Evolutionary conservation across 208 protist species (phyloP), one percentile per base, ranked within the genome.

Genomic region (Leishmania major): DNA sequence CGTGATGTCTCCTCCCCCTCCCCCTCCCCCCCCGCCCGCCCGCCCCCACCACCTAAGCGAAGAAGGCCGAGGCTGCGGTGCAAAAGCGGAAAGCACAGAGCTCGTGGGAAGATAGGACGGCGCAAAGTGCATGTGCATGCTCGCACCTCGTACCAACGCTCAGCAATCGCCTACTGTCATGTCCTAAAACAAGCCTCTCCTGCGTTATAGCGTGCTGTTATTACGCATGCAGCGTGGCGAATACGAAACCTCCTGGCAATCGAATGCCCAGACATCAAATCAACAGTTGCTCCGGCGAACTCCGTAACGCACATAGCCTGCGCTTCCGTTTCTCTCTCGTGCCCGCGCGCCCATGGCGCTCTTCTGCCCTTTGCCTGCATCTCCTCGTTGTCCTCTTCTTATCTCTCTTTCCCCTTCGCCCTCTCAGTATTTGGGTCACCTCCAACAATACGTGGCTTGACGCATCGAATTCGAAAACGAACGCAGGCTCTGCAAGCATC

Each of bases 321-420:
- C 59, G 80, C 73, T 67, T 43, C 75, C 69, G 15, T 35, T 60
- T 78, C 15, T 40, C 31, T 67, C 59, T 31, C 28, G 62, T 67
- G 31, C 31, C 28, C 31, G 62, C 1, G 31, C 17, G 28, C 31
- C 62, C 31, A 22, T 40, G 31, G 5, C 35, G 47, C 73, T 77
- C 73, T 31, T 77, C 73, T 62, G 73, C 3, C 59, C 53, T 31
- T 67, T 45, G 51, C 47, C 57, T 78, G 51, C 73, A n/a, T 59
- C 35, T 35, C 28, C 47, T 28, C 49, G 8, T 37, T 35, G n/a
- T 2, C 74, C 51, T 22, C 60, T 71, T 78, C 37, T 31, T 79
- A 22, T 35, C 49, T 75, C 45, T 57, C 66, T 55, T 35, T 49
- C 43, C 28, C 47, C 31, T 10, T 5, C 31, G 17, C 43, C 45